These are phyloP conservation scores for Aspergillus aculeatinus DNA, from an alignment of 2,329 filamentous ascomycete species.

Conservation along the genomic window DNA sequence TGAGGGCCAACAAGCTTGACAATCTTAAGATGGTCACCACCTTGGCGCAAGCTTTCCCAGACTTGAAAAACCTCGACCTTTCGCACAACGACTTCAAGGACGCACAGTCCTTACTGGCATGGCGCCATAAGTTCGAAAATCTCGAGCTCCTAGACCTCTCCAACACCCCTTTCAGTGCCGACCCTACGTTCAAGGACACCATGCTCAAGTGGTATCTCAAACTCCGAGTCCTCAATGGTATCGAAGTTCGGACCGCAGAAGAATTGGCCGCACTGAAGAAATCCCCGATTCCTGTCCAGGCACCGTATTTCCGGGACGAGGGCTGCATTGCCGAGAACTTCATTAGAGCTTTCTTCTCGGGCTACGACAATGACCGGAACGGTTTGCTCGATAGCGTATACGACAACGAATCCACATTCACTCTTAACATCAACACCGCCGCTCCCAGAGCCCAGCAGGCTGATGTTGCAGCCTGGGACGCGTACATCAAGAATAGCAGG, in stretches of 20 bases:
- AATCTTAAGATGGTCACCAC: conserved; percentile 71
- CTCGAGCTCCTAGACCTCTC: conserved; percentile 78
- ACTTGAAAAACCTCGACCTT: conserved; percentile 83
- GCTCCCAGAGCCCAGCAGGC: conserved; percentile 55
- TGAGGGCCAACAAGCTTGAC: conserved; percentile 76
- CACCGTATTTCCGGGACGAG: conserved; percentile 72
- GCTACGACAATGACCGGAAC: conserved; percentile 71
- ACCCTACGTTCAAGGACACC: conserved; percentile 64
- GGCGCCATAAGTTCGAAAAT: conserved; percentile 75
- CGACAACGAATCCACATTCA: conserved; percentile 73
- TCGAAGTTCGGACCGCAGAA: conserved; percentile 70
- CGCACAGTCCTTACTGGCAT: conserved; percentile 66
- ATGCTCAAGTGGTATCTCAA: conserved; percentile 80
- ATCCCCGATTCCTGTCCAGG: conserved; percentile 61
- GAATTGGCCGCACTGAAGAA: conserved; percentile 61
- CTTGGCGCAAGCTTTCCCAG: conserved; percentile 76
- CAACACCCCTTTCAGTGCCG: conserved; percentile 69
- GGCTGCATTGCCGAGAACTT: conserved; percentile 73
- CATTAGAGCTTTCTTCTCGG: conserved; percentile 68
- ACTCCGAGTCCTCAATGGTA: conserved; percentile 72
- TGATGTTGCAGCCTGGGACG: conserved; percentile 58
- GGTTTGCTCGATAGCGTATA: conserved; percentile 67
- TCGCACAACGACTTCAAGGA: conserved; percentile 76
- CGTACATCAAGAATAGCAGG: conserved; percentile 74
- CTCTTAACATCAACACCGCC: conserved; percentile 68